Percentiles rank a stretch among this genome's conserved stretches.
These are phyloP conservation scores for Russula olivacea DNA, from an alignment of 768 basidiomycete genomes.

Conservation along the genomic window DNA sequence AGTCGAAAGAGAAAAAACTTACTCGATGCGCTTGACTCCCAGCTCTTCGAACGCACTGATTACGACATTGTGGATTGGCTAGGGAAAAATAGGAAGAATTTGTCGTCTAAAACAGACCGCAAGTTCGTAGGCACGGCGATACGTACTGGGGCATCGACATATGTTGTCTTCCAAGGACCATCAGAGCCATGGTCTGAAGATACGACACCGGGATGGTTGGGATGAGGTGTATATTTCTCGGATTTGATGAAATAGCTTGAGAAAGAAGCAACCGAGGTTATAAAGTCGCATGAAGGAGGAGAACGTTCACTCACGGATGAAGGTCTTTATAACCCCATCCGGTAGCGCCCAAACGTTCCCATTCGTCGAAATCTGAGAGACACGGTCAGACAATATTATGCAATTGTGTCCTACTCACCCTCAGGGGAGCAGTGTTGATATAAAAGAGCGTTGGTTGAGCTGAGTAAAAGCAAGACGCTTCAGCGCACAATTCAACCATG, in stretches of 20 bases:
- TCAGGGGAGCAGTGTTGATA: constrained; percentile 23
- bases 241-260: constrained; percentile 23
- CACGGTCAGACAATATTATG: neutral
- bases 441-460: constrained; percentile 19
- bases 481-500: neutral
- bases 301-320: constrained; percentile 16
- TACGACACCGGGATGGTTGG: constrained; percentile 7
- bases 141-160: constrained; percentile 2
- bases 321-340: constrained; percentile 27
- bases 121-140: neutral
- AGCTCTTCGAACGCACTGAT: constrained; percentile 18
- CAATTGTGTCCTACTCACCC: neutral
- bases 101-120: neutral
- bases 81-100: neutral
- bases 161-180: constrained; percentile 19
- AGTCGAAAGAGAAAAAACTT: neutral
- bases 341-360: constrained; percentile 25
- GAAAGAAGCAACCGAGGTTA: neutral
- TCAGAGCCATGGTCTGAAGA: constrained; percentile 12
- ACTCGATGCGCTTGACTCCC: constrained; percentile 18
- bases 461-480: neutral
- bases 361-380: constrained; percentile 23
- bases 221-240: constrained; percentile 16
- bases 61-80: constrained; percentile 20
- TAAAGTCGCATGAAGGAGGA: neutral